Conservation (phyloP, 345 rosid genomes). For the Hevea brasiliensis region DNA sequence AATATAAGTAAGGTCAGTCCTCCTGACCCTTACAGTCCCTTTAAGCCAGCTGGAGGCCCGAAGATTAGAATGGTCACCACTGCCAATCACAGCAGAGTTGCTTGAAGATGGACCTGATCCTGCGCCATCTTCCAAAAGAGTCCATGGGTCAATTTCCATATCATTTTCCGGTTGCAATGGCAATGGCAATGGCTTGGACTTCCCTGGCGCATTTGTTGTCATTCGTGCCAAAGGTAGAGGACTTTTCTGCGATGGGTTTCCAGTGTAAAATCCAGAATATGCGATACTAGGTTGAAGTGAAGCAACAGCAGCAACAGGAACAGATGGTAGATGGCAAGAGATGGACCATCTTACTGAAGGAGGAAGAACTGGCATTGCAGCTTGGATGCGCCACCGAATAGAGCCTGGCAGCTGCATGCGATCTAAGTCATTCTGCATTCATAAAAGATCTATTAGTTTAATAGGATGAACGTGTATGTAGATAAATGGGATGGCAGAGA, state of each 20-base stretch:
- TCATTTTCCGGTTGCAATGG: slow-evolving; percentile 55
- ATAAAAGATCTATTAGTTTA: slow-evolving; percentile 2
- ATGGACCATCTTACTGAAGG: slow-evolving; percentile 57
- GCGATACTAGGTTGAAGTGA: slow-evolving; percentile 56
- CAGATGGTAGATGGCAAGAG: slow-evolving; percentile 76
- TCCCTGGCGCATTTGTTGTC: slow-evolving; percentile 43
- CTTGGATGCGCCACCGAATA: slow-evolving; percentile 89
- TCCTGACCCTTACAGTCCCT: slow-evolving; percentile 86
- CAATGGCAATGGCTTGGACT: slow-evolving; percentile 50
- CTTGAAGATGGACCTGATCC: slow-evolving; percentile 66
- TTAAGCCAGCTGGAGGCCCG: slow-evolving; percentile 92
- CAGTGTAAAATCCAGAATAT: slow-evolving; percentile 40
- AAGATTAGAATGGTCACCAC: slow-evolving; percentile 71
- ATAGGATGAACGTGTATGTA: background rate
- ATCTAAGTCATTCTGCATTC: slow-evolving; percentile 80
- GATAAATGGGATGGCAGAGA: background rate
- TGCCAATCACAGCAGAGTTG: slow-evolving; percentile 44
- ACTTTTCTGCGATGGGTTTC: slow-evolving; percentile 49
- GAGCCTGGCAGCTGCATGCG: slow-evolving; percentile 88
- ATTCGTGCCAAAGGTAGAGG: slow-evolving; percentile 41
- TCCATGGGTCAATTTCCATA: slow-evolving; percentile 89
- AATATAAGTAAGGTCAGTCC: slow-evolving; percentile 77
- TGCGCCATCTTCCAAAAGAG: slow-evolving; percentile 86
- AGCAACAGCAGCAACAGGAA: slow-evolving; percentile 57
- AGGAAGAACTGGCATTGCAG: slow-evolving; percentile 78